Evolutionary conservation across 345 rosid species (phyloP).

Genomic region (Pelargonium nanum): DNA sequence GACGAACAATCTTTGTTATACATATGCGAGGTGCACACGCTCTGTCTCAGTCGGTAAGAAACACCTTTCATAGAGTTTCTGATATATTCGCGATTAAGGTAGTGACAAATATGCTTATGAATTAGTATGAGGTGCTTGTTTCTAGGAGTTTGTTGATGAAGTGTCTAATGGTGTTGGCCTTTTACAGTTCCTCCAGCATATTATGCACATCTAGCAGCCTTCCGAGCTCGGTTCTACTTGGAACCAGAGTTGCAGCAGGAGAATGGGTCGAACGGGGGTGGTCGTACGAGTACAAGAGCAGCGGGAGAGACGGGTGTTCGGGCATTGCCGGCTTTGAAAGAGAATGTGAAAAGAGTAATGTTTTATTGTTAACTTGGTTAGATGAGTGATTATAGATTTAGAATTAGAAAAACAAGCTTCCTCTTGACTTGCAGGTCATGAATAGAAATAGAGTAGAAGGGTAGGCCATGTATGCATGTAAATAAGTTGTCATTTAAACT

Average conservation of each 20-base stretch:
- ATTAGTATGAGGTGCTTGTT: not conserved
- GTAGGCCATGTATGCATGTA: too few relatives aligned
- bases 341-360: not conserved
- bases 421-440: too few relatives aligned
- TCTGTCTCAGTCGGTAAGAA: constrained; percentile 88
- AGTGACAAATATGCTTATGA: not conserved
- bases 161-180: not conserved
- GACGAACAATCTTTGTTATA: constrained; percentile 89
- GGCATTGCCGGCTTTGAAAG: not conserved
- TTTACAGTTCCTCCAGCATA: constrained; percentile 90
- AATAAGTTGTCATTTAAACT: too few relatives aligned
- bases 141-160: not conserved
- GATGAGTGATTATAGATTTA: too few relatives aligned
- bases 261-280: constrained; percentile 50
- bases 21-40: constrained; percentile 94
- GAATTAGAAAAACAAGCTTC: too few relatives aligned
- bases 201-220: constrained; percentile 96
- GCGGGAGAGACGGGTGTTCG: not conserved
- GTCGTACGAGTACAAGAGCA: not conserved
- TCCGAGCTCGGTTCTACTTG: constrained; percentile 95
- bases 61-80: not conserved
- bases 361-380: not conserved
- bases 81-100: not conserved
- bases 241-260: constrained; percentile 97
- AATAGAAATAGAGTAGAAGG: too few relatives aligned